Evolutionary conservation across 805 yeast species (phyloP).

Genomic region (Schwanniomyces occidentalis): DNA sequence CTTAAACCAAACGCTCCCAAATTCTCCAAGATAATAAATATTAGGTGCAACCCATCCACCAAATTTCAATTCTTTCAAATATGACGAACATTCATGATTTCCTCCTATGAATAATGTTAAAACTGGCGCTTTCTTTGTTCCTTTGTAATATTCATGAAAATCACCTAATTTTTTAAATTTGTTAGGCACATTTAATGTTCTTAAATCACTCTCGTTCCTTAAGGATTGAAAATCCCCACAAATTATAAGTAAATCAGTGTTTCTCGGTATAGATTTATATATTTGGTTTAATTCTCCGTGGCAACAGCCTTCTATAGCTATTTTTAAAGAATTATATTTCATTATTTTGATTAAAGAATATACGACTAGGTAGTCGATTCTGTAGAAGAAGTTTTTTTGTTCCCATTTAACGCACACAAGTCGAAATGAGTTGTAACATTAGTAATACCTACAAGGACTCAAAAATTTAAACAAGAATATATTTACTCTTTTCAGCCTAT

Average conservation of each 20-base stretch:
- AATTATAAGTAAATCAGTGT: slow-evolving; percentile 53
- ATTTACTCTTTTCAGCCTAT: too few relatives aligned
- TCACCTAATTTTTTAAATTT: slow-evolving; percentile 80
- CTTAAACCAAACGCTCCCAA: slow-evolving; percentile 69
- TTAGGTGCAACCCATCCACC: slow-evolving; percentile 96
- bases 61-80: slow-evolving; percentile 64
- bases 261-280: slow-evolving; percentile 34
- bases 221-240: slow-evolving; percentile 93
- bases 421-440: too few relatives aligned
- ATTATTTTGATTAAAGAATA: too few relatives aligned
- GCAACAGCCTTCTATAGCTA: slow-evolving; percentile 88
- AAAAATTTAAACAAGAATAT: too few relatives aligned
- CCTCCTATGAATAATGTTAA: slow-evolving; percentile 89
- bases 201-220: slow-evolving; percentile 61
- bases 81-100: slow-evolving; percentile 88
- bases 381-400: too few relatives aligned
- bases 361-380: too few relatives aligned
- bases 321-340: slow-evolving; percentile 14
- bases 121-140: slow-evolving; percentile 64
- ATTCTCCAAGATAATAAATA: slow-evolving; percentile 80
- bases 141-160: slow-evolving; percentile 69
- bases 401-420: too few relatives aligned
- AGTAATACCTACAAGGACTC: too few relatives aligned
- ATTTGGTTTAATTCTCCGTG: slow-evolving; percentile 75
- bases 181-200: slow-evolving; percentile 72